A percentile compares a stretch with the other conserved stretches of the same genome.
Conservation (phyloP, 1,284 basidiomycete species). For the Cerrena zonata region DNA sequence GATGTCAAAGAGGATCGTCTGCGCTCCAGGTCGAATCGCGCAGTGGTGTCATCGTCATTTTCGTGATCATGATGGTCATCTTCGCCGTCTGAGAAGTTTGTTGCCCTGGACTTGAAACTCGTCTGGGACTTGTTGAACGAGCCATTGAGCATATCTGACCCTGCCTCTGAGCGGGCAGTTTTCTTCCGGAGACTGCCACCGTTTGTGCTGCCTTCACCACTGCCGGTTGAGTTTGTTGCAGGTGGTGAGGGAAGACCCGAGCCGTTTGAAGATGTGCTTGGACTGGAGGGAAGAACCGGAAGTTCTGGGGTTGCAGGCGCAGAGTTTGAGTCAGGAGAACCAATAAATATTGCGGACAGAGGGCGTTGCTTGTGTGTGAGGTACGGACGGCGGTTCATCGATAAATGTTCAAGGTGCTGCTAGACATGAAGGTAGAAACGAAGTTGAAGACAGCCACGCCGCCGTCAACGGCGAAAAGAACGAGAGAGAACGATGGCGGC, state of each 20-base stretch:
- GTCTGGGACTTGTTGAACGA: slow-evolving; percentile 14
- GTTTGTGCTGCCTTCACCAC: slow-evolving; percentile 54
- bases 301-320: slow-evolving; percentile 32
- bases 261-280: slow-evolving; percentile 40
- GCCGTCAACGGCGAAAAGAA: slow-evolving; percentile 17
- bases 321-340: slow-evolving; percentile 34
- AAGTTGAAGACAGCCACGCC: slow-evolving; percentile 11
- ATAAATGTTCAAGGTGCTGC: slow-evolving; percentile 9
- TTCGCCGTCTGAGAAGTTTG: slow-evolving; percentile 32
- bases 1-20: slow-evolving; percentile 28
- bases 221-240: slow-evolving; percentile 74
- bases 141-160: slow-evolving; percentile 31
- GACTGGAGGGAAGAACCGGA: slow-evolving; percentile 64
- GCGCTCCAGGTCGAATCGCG: slow-evolving; percentile 42
- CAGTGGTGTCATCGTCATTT: slow-evolving; percentile 60
- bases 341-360: slow-evolving; percentile 44
- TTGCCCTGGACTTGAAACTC: background rate
- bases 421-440: background rate
- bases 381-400: slow-evolving; percentile 30
- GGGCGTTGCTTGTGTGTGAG: slow-evolving; percentile 31
- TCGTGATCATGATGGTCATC: slow-evolving; percentile 35
- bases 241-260: slow-evolving; percentile 74
- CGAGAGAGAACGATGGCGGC: slow-evolving; percentile 6
- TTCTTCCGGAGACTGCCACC: slow-evolving; percentile 42
- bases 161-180: slow-evolving; percentile 11